Base-by-base conservation (phyloP, 371 early-diverging fungal genomes). In the Mucor sp. region DNA sequence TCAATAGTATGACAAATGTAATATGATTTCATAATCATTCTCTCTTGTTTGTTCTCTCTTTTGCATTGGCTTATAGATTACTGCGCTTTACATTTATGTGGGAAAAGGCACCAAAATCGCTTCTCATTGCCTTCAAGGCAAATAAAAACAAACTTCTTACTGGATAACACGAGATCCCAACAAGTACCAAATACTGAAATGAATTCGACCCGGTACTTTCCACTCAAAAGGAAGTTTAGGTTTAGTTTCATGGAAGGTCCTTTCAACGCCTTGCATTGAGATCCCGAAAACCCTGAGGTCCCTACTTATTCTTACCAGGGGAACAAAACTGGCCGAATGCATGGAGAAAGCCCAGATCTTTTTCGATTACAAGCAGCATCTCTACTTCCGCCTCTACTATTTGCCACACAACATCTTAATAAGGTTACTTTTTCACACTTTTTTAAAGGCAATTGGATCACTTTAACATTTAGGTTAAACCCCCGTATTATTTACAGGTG, bases 291-390 rank as follows among this genome's bases (percentile, higher is more conserved):
- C 67, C 67, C 67, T 67, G 50, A 61, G 23, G 43, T 41, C 67
- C 67, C 67, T 67, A 67, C 32, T 67, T 67, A 55, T 53, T 55
- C 25, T 11, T 27, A 23, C 56, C 56, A 56, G 63, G 63, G 55
- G 25, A 25, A n/a, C 9, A 5, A 23, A 63, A 37, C n/a, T 4
- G 37, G n/a, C 35, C 32, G 37, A 17, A 56, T 27, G 3, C 19
- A 28, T 41, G 41, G 35, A 3, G 27, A 56, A 56, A 32, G 17
- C 2, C 56, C 14, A 30, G 56, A 19, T 56, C 32, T 32, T 30
- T n/a, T 56, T n/a, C 48, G 3, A 53, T 25, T 53, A 14, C 14
- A 25, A 25, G 2, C 47, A 19, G 11, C 11, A 12, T 12, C 21
- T 50, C n/a, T 50, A 11, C 17, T 43, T 4, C 17, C 43, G 7